A percentile compares a stretch with the other conserved stretches of the same genome.
These are phyloP conservation scores for Torulaspora maleeae DNA, from an alignment of 805 yeast genomes.

Conservation along the genomic window DNA sequence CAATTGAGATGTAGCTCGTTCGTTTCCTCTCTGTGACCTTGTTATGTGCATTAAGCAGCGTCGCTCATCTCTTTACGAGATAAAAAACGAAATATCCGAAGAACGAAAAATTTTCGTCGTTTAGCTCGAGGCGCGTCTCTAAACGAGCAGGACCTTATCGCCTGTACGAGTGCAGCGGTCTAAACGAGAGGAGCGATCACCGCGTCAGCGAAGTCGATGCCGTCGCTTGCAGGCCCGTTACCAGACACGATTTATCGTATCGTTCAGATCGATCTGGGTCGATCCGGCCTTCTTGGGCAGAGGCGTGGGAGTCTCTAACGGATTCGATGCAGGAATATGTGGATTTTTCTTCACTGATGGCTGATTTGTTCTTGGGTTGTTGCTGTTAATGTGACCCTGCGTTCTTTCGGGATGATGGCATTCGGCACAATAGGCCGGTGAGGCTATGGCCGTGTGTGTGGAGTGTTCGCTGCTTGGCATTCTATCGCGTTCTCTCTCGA, in stretches of 20 bases:
- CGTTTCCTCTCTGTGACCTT: background rate
- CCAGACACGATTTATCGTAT: constrained; percentile 15
- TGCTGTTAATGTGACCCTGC: background rate
- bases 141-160: background rate
- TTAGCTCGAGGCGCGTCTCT: background rate
- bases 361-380: background rate
- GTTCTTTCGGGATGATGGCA: constrained; percentile 10
- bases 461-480: background rate
- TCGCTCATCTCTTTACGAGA: background rate
- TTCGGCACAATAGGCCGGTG: constrained; percentile 12
- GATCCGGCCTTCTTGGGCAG: constrained; percentile 11
- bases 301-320: constrained; percentile 25
- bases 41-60: background rate
- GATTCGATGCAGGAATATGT: constrained; percentile 15
- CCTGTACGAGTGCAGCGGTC: background rate
- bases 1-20: background rate
- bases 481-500: constrained; percentile 3
- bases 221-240: background rate
- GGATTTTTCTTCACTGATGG: constrained; percentile 6
- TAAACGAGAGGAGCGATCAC: background rate
- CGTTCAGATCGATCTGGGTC: constrained; percentile 8
- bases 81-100: constrained; percentile 4
- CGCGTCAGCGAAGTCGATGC: background rate
- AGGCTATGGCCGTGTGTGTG: background rate
- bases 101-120: constrained; percentile 8